phyloP scores from a whole-genome alignment of 2,329 filamentous ascomycete species.

The Tolypocladium endophyticum region DNA sequence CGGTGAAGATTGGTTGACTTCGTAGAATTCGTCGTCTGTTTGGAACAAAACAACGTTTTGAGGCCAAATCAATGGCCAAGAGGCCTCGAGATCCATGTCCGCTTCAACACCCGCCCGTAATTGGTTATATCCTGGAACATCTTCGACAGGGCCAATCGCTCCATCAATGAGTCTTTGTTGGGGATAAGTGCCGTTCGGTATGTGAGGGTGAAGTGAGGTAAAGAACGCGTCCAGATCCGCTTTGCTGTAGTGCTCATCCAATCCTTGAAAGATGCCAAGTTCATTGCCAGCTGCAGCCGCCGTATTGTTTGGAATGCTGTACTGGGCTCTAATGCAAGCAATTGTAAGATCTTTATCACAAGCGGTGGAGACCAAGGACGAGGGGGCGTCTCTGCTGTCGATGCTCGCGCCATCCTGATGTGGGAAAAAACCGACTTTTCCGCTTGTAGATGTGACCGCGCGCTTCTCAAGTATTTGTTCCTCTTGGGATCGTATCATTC shows the following conservation, averaged over 20 bases:
- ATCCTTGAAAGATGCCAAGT: background rate
- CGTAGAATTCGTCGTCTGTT: background rate
- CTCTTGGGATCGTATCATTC: background rate
- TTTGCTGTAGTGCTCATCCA: background rate
- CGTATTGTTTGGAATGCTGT: background rate
- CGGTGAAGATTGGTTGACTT: conserved; percentile 29
- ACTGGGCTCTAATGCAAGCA: background rate
- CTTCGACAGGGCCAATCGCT: background rate
- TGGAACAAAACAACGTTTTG: conserved; percentile 33
- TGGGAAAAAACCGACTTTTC: too few species aligned
- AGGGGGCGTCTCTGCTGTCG: too few species aligned
- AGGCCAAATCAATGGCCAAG: conserved; percentile 32
- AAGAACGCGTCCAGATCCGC: background rate
- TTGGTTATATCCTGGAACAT: background rate
- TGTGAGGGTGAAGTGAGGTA: background rate
- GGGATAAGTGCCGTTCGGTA: background rate
- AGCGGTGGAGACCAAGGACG: background rate
- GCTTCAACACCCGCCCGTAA: background rate
- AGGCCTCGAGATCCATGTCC: background rate
- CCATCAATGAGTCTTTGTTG: background rate
- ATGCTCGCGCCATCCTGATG: background rate
- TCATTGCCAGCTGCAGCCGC: background rate
- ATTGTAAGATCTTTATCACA: background rate
- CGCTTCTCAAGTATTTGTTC: too few species aligned
- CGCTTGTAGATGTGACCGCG: too few species aligned